Evolutionary conservation across 2,329 filamentous ascomycete genomes (phyloP).

Genomic region (Trichoderma asperellum): DNA sequence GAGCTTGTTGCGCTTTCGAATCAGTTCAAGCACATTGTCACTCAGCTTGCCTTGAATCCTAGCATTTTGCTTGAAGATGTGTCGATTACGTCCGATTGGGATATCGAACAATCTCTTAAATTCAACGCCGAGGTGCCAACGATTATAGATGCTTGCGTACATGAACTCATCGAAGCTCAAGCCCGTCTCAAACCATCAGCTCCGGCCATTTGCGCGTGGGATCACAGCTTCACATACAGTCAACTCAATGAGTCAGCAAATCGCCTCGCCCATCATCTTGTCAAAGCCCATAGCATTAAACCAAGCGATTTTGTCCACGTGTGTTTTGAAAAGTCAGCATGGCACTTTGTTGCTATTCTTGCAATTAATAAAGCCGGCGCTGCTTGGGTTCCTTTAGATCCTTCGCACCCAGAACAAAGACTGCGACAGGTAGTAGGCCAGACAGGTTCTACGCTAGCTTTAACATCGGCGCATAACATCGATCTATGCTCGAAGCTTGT

Average conservation of each 20-base stretch:
- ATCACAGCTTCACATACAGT: constrained; percentile 6
- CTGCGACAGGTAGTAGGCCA: constrained; percentile 25
- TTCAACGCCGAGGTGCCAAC: not conserved
- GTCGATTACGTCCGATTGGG: constrained; percentile 6
- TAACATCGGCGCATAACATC: not conserved
- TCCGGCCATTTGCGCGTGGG: constrained; percentile 25
- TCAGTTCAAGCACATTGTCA: not conserved
- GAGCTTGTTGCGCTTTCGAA: constrained; percentile 19
- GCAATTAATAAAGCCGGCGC: constrained; percentile 31
- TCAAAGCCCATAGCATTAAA: not conserved
- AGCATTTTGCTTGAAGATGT: not conserved
- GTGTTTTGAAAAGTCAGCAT: constrained; percentile 23
- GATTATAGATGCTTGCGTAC: constrained; percentile 36
- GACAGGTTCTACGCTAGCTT: not conserved
- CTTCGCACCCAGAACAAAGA: constrained; percentile 26
- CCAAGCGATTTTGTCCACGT: constrained; percentile 10
- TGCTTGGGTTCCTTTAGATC: constrained; percentile 32
- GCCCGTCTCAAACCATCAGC: not conserved
- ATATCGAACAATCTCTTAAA: not conserved
- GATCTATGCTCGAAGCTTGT: constrained; percentile 33
- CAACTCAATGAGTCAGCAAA: constrained; percentile 11
- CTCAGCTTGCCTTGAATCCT: constrained; percentile 2
- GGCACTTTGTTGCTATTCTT: constrained; percentile 15
- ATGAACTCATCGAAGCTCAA: constrained; percentile 26
- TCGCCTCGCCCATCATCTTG: constrained; percentile 16